These are phyloP conservation scores for Pythium rishiriense DNA, from an alignment of 352 stramenopile species.

Conservation along the genomic window DNA sequence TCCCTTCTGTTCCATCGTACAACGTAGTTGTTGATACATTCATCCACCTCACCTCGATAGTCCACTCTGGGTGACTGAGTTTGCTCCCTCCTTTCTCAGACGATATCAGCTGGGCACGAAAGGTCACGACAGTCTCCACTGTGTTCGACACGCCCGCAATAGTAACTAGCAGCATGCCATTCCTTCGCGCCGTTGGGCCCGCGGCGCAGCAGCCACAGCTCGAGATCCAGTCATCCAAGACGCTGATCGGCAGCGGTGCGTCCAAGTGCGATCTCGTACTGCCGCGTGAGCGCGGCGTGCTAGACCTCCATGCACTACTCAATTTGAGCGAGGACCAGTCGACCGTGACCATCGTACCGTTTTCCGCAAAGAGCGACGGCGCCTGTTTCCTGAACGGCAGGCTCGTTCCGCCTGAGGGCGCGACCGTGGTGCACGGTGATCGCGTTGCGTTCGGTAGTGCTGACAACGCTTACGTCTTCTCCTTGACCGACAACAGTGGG, in stretches of 20 bases:
- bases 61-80: not conserved
- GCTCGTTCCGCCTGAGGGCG: slow-evolving; percentile 40
- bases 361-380: slow-evolving; percentile 34
- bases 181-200: slow-evolving; percentile 26
- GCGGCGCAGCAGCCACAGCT: slow-evolving; percentile 6
- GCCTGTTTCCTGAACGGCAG: slow-evolving; percentile 57
- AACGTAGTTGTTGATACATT: too few relatives aligned
- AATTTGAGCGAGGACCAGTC: slow-evolving; percentile 40
- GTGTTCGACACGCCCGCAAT: not conserved
- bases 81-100: slow-evolving; percentile 5
- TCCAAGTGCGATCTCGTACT: slow-evolving; percentile 67
- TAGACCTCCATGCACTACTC: slow-evolving; percentile 62
- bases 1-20: not conserved
- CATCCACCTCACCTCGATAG: not conserved
- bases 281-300: slow-evolving; percentile 26
- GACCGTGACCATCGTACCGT: slow-evolving; percentile 52
- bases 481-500: slow-evolving; percentile 30
- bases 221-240: slow-evolving; percentile 64
- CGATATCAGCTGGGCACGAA: not conserved
- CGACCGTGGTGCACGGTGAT: slow-evolving; percentile 58
- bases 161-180: slow-evolving; percentile 40
- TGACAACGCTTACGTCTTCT: slow-evolving; percentile 52
- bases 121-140: slow-evolving; percentile 8
- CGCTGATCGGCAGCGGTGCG: slow-evolving; percentile 45
- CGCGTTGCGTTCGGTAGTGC: slow-evolving; percentile 51